Evolutionary conservation across 2,329 filamentous ascomycete genomes (phyloP).

Genomic region (Phaeophleospora eucalypticola): DNA sequence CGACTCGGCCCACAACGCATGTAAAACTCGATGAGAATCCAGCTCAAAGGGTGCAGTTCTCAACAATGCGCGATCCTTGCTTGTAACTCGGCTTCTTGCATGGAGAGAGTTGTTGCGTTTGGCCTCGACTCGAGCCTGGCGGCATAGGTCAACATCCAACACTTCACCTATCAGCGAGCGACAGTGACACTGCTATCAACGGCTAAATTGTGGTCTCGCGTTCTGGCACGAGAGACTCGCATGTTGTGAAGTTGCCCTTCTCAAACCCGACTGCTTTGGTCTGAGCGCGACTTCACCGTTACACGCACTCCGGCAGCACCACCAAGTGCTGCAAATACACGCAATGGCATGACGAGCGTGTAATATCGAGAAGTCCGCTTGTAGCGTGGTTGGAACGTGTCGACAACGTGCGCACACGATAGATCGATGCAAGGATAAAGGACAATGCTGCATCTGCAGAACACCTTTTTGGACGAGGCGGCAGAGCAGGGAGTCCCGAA

Average conservation of each 20-base stretch:
- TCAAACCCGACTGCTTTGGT: too few species aligned
- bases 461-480: neutral
- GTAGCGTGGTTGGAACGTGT: neutral
- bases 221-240: too few species aligned
- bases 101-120: neutral
- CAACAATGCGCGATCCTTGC: neutral
- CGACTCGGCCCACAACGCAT: constrained; percentile 23
- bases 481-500: neutral
- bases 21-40: neutral
- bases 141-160: neutral
- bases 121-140: neutral
- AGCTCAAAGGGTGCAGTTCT: neutral
- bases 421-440: neutral
- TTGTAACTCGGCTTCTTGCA: neutral
- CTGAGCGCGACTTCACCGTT: too few species aligned
- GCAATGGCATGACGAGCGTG: neutral
- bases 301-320: too few species aligned
- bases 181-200: neutral
- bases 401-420: neutral
- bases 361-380: neutral
- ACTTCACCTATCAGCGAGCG: neutral
- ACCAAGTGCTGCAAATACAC: neutral
- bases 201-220: neutral
- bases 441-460: neutral
- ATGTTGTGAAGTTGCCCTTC: too few species aligned